Percentiles rank a stretch among this genome's conserved stretches.
Conservation (phyloP, 2,329 filamentous ascomycete species). For the Lachnellula occidentalis region DNA sequence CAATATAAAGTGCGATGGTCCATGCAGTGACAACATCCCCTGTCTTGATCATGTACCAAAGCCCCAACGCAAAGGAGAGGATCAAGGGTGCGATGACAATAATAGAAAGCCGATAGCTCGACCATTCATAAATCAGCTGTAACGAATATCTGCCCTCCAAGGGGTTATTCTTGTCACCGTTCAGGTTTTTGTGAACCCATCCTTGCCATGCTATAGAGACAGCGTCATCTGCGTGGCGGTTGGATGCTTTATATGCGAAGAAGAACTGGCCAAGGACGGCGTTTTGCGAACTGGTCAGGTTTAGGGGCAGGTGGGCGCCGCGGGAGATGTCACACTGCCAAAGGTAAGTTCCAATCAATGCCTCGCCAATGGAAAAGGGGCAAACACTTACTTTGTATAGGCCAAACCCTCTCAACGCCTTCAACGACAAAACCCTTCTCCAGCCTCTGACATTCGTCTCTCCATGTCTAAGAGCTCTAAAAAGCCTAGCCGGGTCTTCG, state of each 20-base stretch:
- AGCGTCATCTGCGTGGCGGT: constrained; percentile 16
- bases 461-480: constrained; percentile 12
- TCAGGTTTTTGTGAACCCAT: constrained; percentile 21
- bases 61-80: constrained; percentile 14
- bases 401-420: constrained; percentile 17
- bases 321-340: constrained; percentile 18
- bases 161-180: constrained; percentile 17
- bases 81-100: constrained; percentile 17
- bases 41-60: constrained; percentile 18
- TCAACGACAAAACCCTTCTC: constrained; percentile 2
- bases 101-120: constrained; percentile 17
- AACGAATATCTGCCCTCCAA: constrained; percentile 16
- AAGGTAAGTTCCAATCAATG: not conserved
- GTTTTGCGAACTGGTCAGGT: constrained; percentile 14
- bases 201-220: constrained; percentile 17
- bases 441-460: constrained; percentile 10
- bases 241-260: constrained; percentile 17
- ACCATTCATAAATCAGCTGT: constrained; percentile 18
- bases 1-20: constrained; percentile 22
- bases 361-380: not conserved
- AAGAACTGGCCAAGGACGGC: constrained; percentile 16
- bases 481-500: constrained; percentile 9
- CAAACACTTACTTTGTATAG: constrained; percentile 14
- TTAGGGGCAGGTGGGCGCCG: constrained; percentile 17
- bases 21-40: constrained; percentile 24